Base-by-base conservation (phyloP, 371 early-diverging fungal species). In the Mucor piriformis region DNA sequence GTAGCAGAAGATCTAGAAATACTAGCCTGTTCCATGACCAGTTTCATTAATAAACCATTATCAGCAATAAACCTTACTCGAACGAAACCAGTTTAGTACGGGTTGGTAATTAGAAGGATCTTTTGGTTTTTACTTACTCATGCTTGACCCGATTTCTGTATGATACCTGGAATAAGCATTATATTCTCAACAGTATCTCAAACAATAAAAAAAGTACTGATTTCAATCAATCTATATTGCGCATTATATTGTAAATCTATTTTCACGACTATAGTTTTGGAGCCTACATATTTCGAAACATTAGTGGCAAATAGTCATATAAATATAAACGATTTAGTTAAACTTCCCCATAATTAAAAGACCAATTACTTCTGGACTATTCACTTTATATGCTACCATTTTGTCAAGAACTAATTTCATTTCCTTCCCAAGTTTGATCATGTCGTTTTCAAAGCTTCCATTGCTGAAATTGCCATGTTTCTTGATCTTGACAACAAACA, bases 401-500 rank as follows among this genome's bases (percentile, higher is more conserved):
- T 67, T 67, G 29, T 54, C 53, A 20, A 67, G 40, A 4, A 47
- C 52, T 8, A 35, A 33, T 7, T 59, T 43, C 56, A 64, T 64
- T 49, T 51, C 55, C 24, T 64, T 64, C 20, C 59, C 64, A 12
- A 53, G 13, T 16, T 64, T 64, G 16, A 57, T 38, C 11, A 64
- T 1, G 13, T 67, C 62, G 12, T 40, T 47, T 13, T 55, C 67
- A 11, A 59, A 20, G 24, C 51, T 35, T 15, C 40, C 32, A 6
- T 67, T 67, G 10, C 18, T 11, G 32, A 38, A 58, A 10, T 67
- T 62, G 6, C 56, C 67, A 16, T 61, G 38, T 38, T 24, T 57
- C 24, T 62, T 67, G 1, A 62, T 59, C 51, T 67, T 47, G 7
- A 67, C 55, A 46, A 59, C 40, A 5, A 61, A 50, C 20, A 64